Percentiles rank a stretch among this genome's conserved stretches.
phyloP scores from a whole-genome alignment of 441 rosid genomes.

The Corymbia calophylla region DNA sequence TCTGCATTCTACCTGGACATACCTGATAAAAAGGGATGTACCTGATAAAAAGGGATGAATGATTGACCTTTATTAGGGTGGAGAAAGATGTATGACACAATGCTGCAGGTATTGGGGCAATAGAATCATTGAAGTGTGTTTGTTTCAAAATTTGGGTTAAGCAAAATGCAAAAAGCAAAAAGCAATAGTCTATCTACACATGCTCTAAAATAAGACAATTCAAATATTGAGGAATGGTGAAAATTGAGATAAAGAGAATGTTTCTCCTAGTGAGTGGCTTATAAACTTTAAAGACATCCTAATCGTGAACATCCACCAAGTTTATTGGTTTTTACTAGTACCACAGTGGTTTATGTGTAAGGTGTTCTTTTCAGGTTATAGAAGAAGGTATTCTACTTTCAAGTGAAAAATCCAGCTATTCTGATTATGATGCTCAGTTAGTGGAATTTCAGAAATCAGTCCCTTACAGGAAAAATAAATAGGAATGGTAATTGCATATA shows the following conservation, averaged over 20 bases:
- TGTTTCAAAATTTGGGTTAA: neutral
- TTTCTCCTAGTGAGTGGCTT: neutral
- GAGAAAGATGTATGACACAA: too few relatives aligned
- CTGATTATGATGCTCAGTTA: neutral
- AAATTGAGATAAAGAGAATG: neutral
- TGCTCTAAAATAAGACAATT: neutral
- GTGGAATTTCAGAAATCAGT: neutral
- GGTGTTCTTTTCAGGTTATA: neutral
- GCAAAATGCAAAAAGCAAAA: neutral
- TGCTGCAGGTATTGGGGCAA: neutral
- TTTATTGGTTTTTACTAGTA: neutral
- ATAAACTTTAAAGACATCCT: neutral
- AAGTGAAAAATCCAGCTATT: neutral
- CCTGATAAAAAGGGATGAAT: too few relatives aligned
- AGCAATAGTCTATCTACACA: neutral
- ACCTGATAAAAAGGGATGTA: too few relatives aligned
- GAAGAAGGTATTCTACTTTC: neutral
- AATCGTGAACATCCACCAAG: neutral
- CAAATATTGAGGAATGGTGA: neutral
- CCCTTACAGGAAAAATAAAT: neutral
- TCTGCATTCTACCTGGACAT: too few relatives aligned
- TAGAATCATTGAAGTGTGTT: neutral
- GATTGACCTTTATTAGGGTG: too few relatives aligned
- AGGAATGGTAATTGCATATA: neutral
- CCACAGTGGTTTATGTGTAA: neutral